Conservation (phyloP, 176 grass and related monocot species). For the Aegilops tauschii region DNA sequence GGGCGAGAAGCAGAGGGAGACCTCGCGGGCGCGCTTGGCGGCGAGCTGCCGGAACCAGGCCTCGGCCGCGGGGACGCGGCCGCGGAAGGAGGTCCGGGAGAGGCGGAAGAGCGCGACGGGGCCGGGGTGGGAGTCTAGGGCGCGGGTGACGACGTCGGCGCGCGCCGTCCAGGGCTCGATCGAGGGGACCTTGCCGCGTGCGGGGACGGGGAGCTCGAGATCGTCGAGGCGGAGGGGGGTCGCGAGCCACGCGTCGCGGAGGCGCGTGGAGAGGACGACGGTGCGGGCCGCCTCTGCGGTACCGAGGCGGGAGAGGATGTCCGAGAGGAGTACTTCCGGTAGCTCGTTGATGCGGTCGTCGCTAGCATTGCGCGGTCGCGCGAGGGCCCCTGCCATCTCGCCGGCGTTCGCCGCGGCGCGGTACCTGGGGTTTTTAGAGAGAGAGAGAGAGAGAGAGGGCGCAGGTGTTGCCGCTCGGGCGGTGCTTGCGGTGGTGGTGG, state of each 20-base stretch:
- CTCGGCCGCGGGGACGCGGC: neutral
- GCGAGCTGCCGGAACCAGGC: slow-evolving; percentile 32
- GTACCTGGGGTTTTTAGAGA: no score
- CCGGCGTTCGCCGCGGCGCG: neutral
- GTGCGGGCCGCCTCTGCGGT: slow-evolving; percentile 21
- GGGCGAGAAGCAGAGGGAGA: slow-evolving; percentile 6
- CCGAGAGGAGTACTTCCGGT: slow-evolving; percentile 19
- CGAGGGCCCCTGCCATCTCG: slow-evolving; percentile 7
- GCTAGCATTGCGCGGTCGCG: neutral
- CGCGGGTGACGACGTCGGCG: slow-evolving; percentile 9
- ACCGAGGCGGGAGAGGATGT: slow-evolving; percentile 31
- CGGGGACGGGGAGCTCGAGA: slow-evolving; percentile 8
- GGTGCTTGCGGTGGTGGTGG: no score
- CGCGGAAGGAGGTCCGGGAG: slow-evolving; percentile 3
- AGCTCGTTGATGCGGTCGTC: slow-evolving; percentile 31
- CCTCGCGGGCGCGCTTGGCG: slow-evolving; percentile 7
- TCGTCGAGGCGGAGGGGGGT: slow-evolving; percentile 35
- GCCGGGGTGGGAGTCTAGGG: slow-evolving; percentile 6
- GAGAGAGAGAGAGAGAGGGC: no score
- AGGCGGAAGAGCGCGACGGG: slow-evolving; percentile 14
- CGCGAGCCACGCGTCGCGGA: slow-evolving; percentile 27
- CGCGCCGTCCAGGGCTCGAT: neutral
- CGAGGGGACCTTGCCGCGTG: neutral
- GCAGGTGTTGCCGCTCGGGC: no score
- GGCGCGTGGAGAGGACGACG: slow-evolving; percentile 19